These are phyloP conservation scores for Remersonia thermophila DNA, from an alignment of 2,329 filamentous ascomycete genomes.

Conservation along the genomic window DNA sequence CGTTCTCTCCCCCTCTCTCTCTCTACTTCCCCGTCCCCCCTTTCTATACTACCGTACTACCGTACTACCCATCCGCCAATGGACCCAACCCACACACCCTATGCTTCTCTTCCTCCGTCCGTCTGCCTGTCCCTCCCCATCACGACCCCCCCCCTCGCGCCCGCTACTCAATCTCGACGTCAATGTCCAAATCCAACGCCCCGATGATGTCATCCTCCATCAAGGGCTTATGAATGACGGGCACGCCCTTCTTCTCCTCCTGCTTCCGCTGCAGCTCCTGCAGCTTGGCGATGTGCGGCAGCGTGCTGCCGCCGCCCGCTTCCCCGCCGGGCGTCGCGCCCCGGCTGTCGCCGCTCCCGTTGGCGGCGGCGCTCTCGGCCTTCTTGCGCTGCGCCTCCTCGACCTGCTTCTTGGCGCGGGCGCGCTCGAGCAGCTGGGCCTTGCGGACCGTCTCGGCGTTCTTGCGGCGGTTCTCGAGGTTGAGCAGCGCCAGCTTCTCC, in stretches of 20 bases:
- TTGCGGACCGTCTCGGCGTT: conserved; percentile 87
- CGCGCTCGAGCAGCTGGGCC: conserved; percentile 73
- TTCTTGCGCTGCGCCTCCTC: conserved; percentile 13
- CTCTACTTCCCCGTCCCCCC: too few species aligned
- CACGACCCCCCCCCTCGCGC: too few species aligned
- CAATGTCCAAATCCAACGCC: conserved; percentile 77
- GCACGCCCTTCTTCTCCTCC: conserved; percentile 46
- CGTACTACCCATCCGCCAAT: too few species aligned
- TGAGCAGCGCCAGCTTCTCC: conserved; percentile 72
- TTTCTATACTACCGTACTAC: too few species aligned
- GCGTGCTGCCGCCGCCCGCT: conserved; percentile 19
- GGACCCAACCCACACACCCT: too few species aligned
- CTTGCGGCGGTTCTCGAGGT: conserved; percentile 68
- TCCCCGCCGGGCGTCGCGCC: conserved; percentile 24
- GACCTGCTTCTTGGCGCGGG: conserved; percentile 44
- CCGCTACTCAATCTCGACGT: conserved; percentile 41
- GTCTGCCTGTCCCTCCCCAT: too few species aligned
- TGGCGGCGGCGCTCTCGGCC: conserved; percentile 30
- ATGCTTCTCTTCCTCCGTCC: too few species aligned
- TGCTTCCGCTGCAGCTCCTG: conserved; percentile 36
- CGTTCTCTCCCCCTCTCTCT: too few species aligned
- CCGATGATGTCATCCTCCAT: conserved; percentile 92
- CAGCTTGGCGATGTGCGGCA: conserved; percentile 42
- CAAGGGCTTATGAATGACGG: conserved; percentile 63
- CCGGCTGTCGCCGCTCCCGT: conserved; percentile 32